Conservation (phyloP, 2,329 filamentous ascomycete species). For the Escovopsis weberi region DNA sequence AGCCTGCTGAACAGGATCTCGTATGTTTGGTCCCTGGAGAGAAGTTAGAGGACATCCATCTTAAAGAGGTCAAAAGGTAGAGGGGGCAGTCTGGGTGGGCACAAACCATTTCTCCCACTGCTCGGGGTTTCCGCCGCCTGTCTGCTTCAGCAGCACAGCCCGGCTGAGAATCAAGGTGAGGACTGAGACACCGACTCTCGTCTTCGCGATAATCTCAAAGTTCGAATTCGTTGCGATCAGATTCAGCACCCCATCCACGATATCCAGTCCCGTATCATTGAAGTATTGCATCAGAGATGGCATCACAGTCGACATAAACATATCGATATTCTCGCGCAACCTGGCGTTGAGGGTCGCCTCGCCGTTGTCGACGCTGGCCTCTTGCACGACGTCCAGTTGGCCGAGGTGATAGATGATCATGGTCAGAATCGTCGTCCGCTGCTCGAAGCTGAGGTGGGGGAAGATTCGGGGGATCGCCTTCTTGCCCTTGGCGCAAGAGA, state of each 20-base stretch:
- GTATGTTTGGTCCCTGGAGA: slow-evolving; percentile 57
- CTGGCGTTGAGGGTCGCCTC: slow-evolving; percentile 58
- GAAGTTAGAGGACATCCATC: slow-evolving; percentile 15
- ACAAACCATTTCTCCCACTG: slow-evolving; percentile 69
- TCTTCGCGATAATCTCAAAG: slow-evolving; percentile 70
- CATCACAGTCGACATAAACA: slow-evolving; percentile 81
- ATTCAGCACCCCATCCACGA: slow-evolving; percentile 79
- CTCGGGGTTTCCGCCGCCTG: slow-evolving; percentile 51
- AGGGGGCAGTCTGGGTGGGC: background rate
- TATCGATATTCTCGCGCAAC: slow-evolving; percentile 80
- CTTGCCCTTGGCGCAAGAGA: slow-evolving; percentile 92
- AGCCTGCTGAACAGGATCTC: slow-evolving; percentile 75
- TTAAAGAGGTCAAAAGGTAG: too few species aligned
- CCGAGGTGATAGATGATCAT: slow-evolving; percentile 93
- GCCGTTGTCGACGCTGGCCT: slow-evolving; percentile 59
- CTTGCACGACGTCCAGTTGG: slow-evolving; percentile 74
- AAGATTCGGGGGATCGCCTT: slow-evolving; percentile 91
- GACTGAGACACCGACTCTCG: slow-evolving; percentile 76
- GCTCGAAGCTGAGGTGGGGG: slow-evolving; percentile 80
- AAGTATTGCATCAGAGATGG: slow-evolving; percentile 81
- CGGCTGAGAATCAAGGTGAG: slow-evolving; percentile 90
- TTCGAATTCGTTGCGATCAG: slow-evolving; percentile 74
- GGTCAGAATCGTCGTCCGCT: slow-evolving; percentile 87
- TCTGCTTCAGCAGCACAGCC: slow-evolving; percentile 84
- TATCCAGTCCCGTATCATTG: slow-evolving; percentile 77